Percentiles rank a stretch among this genome's conserved stretches.
Evolutionary conservation across 139 green algal species (phyloP).

Genomic region (Pedinophyceae sp.): DNA sequence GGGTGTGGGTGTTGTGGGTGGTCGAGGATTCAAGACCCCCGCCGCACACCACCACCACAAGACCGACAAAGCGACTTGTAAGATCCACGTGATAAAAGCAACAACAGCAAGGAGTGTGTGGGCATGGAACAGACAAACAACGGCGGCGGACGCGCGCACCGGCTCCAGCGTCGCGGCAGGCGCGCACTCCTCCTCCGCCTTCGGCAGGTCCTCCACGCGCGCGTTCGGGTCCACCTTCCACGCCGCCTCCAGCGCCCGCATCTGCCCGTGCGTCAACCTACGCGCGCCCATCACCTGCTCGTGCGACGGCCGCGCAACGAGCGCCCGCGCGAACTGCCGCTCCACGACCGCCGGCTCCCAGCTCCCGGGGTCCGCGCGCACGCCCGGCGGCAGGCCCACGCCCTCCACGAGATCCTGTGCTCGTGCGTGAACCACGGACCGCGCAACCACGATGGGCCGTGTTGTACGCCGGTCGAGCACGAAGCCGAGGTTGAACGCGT

Average conservation of each 20-base stretch:
- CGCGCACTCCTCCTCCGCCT: slow-evolving; percentile 1
- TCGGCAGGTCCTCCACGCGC: slow-evolving; percentile 58
- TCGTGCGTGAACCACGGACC: slow-evolving; percentile 51
- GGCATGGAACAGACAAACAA: no score
- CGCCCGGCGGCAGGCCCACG: slow-evolving; percentile 48
- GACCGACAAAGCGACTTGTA: no score
- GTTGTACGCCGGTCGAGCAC: slow-evolving; percentile 65
- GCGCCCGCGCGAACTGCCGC: slow-evolving; percentile 70
- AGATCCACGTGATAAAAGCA: slow-evolving; percentile 5
- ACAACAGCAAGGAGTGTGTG: no score
- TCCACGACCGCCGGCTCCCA: slow-evolving; percentile 87
- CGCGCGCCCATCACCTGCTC: slow-evolving; percentile 47
- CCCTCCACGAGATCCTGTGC: slow-evolving; percentile 60
- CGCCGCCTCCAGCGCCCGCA: slow-evolving; percentile 58
- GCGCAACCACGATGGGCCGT: slow-evolving; percentile 79
- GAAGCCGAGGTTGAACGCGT: slow-evolving; percentile 93
- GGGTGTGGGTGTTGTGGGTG: no score
- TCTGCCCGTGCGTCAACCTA: slow-evolving; percentile 47
- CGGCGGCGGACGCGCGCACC: no score
- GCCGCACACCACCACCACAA: no score
- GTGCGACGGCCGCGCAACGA: slow-evolving; percentile 65
- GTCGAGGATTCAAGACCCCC: no score
- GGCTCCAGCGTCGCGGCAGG: no score
- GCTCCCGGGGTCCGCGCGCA: no score
- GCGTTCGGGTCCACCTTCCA: slow-evolving; percentile 72